Evolutionary conservation across 257 asterid genomes (phyloP).

Genomic region (Plantago ovata): DNA sequence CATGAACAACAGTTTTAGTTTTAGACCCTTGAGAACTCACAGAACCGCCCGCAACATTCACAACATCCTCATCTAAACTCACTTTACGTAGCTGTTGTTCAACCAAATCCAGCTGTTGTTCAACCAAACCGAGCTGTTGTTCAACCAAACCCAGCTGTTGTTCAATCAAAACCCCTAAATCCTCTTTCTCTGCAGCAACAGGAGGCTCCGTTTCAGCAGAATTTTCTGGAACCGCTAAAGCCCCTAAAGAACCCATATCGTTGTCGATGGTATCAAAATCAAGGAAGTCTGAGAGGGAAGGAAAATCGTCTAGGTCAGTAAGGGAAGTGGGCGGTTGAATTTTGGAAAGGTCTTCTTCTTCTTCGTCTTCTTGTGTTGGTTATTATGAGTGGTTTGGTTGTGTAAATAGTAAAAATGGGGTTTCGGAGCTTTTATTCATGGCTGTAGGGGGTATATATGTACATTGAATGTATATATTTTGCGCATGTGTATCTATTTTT

Average conservation of each 20-base stretch:
- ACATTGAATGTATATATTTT: too few relatives aligned
- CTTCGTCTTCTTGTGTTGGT: slow-evolving; percentile 22
- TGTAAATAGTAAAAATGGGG: too few relatives aligned
- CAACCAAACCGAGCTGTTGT: too few relatives aligned
- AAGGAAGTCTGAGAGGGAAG: slow-evolving; percentile 50
- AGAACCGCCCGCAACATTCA: not conserved
- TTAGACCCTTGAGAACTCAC: not conserved
- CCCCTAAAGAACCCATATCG: too few relatives aligned
- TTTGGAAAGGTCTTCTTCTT: slow-evolving; percentile 18
- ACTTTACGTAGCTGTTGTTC: too few relatives aligned
- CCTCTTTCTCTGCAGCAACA: too few relatives aligned
- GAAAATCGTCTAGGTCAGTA: slow-evolving; percentile 38
- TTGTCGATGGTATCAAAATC: slow-evolving; percentile 44
- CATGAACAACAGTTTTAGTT: too few relatives aligned
- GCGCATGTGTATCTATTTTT: not conserved
- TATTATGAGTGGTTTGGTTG: slow-evolving; percentile 16
- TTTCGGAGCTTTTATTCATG: slow-evolving; percentile 21
- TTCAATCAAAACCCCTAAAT: slow-evolving; percentile 38
- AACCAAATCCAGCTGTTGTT: slow-evolving; percentile 55
- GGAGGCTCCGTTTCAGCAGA: slow-evolving; percentile 9
- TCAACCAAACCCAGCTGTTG: slow-evolving; percentile 53
- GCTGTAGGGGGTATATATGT: slow-evolving; percentile 12
- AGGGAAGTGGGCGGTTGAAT: slow-evolving; percentile 27
- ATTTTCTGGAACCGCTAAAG: not conserved
- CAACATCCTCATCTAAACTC: slow-evolving; percentile 31